Percentiles rank a stretch among this genome's conserved stretches.
These are phyloP conservation scores for Pythium aphanidermatum DNA, from an alignment of 352 stramenopile genomes.

Conservation along the genomic window DNA sequence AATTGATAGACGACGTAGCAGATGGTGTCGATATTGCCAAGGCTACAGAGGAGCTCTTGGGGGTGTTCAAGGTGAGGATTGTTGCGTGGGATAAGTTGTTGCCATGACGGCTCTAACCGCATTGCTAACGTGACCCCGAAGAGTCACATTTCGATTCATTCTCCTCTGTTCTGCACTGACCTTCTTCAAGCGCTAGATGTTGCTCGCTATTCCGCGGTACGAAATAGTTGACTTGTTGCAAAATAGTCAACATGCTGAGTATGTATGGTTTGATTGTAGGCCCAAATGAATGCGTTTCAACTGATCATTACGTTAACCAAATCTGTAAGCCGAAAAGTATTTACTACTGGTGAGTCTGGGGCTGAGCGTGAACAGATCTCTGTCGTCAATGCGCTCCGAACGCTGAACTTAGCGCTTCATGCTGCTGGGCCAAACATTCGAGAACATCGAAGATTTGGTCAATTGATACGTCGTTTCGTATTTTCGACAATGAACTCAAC, in stretches of 20 bases:
- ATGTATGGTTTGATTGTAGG: constrained; percentile 31
- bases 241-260: no score
- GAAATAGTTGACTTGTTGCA: constrained; percentile 1
- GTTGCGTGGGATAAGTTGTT: not conserved
- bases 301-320: constrained; percentile 71
- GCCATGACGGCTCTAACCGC: not conserved
- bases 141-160: constrained; percentile 76
- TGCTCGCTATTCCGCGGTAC: constrained; percentile 13
- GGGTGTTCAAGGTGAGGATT: constrained; percentile 61
- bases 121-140: constrained; percentile 9
- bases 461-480: constrained; percentile 73
- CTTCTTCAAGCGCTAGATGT: constrained; percentile 32
- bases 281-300: constrained; percentile 66
- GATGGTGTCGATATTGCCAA: constrained; percentile 64
- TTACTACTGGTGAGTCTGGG: constrained; percentile 22
- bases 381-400: constrained; percentile 61
- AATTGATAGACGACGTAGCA: constrained; percentile 55
- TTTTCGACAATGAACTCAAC: constrained; percentile 65
- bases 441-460: constrained; percentile 59
- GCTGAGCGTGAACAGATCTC: constrained; percentile 46
- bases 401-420: constrained; percentile 67
- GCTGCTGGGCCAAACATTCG: constrained; percentile 34
- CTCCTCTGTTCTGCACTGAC: constrained; percentile 50
- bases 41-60: constrained; percentile 54
- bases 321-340: constrained; percentile 52